Base-by-base conservation (phyloP, 2,329 filamentous ascomycete species). In the Colletotrichum spaethianum region DNA sequence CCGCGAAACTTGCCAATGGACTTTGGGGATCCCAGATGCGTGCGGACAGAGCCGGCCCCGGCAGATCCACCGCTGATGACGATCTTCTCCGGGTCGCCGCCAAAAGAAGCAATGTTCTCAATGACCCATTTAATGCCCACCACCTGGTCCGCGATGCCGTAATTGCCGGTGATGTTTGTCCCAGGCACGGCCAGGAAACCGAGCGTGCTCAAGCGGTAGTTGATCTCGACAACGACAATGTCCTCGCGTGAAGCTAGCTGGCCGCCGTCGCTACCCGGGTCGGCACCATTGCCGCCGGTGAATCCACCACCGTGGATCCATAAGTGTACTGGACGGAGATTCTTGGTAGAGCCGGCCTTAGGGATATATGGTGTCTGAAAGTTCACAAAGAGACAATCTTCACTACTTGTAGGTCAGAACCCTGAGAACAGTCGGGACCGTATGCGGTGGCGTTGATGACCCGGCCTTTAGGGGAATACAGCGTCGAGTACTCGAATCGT, bases 21-120 rank as follows among this genome's bases (percentile, higher is more conserved):
- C 66, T 81, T 78, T 2, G 85, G 85, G 6, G 85, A 86, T 4
- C 85, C 85, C 4, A 89, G 81, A 4, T 88, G 80, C 2, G 83
- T 81, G 38, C 87, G 81, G 2, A 89, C 87, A 4, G 84, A 86
- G 8, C 82, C 84, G 48, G 85, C 86, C 31, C 87, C 86, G 3
- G 86, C 85, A 42, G 82, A 85, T 60, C 83, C 82, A 5, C 86
- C 86, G 23, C 23, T 28, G 3, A 75, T 72, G 33, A 75, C 76
- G 20, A 74, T 53, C 42, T 64, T 59, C 20, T 72, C 50, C 14
- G 72, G 61, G 16, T 77, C 77, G 14, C 81, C 81, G 8, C 81
- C 80, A 48, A 82, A 82, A 9, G 74, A 74, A 31, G 70, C 73
- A 42, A 83, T 81, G 57, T 83, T 82, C 8, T 76, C 72, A 48